Evolutionary conservation across 2,329 filamentous ascomycete species (phyloP).

Genomic region (Penicillium sp.): DNA sequence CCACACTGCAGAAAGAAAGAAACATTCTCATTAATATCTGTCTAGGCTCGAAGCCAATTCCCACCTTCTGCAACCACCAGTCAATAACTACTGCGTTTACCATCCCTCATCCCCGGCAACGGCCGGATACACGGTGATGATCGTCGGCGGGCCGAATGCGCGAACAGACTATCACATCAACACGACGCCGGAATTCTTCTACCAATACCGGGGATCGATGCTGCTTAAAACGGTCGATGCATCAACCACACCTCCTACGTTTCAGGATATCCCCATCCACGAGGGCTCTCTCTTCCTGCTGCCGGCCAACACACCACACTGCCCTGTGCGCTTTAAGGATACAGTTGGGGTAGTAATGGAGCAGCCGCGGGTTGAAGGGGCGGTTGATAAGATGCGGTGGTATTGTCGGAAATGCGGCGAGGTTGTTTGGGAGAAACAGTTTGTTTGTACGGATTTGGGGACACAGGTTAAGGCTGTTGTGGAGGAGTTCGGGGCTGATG

Average conservation of each 20-base stretch:
- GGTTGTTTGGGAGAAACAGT: constrained; percentile 82
- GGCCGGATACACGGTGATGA: constrained; percentile 88
- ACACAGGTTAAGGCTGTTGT: constrained; percentile 94
- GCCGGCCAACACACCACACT: constrained; percentile 93
- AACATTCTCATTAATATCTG: not conserved
- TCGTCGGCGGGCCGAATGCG: constrained; percentile 94
- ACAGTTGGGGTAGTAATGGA: constrained; percentile 95
- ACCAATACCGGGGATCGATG: constrained; percentile 93
- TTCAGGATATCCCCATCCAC: constrained; percentile 84
- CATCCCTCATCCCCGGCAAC: constrained; percentile 70
- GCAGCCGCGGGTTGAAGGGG: constrained; percentile 72
- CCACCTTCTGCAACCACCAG: constrained; percentile 87
- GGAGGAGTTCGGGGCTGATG: constrained; percentile 74
- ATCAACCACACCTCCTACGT: constrained; percentile 56
- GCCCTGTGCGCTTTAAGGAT: constrained; percentile 88
- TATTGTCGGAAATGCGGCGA: constrained; percentile 76
- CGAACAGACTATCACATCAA: constrained; percentile 99
- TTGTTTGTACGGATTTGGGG: constrained; percentile 87
- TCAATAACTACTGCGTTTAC: constrained; percentile 98
- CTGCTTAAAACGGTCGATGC: constrained; percentile 85
- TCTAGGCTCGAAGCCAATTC: constrained; percentile 86
- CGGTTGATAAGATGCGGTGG: constrained; percentile 83
- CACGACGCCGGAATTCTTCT: constrained; percentile 95
- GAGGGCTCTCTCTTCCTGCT: constrained; percentile 95
- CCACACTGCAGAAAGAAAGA: not conserved